phyloP scores from a whole-genome alignment of 2,329 filamentous ascomycete genomes.

The Pseudocercospora fuligena region DNA sequence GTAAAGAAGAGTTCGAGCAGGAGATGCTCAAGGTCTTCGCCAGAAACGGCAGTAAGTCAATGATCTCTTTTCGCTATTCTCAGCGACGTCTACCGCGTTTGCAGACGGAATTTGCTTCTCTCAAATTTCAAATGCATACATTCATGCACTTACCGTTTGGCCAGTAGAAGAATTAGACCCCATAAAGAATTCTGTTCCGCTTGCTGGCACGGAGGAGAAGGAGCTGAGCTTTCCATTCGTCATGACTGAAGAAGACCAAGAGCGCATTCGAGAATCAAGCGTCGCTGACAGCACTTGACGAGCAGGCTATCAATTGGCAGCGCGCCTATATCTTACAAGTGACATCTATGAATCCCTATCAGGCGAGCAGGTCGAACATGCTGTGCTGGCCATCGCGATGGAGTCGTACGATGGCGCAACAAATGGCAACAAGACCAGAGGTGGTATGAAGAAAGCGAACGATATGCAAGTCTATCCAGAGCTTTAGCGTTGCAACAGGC shows the following conservation, averaged over 20 bases:
- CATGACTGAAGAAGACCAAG: slow-evolving; percentile 21
- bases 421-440: slow-evolving; percentile 77
- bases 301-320: slow-evolving; percentile 65
- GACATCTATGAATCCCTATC: slow-evolving; percentile 53
- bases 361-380: slow-evolving; percentile 61
- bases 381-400: slow-evolving; percentile 67
- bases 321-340: slow-evolving; percentile 62
- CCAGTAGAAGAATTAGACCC: slow-evolving; percentile 35
- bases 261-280: slow-evolving; percentile 4
- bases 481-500: slow-evolving; percentile 15
- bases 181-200: slow-evolving; percentile 27
- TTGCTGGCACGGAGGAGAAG: slow-evolving; percentile 26
- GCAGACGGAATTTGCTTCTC: neutral
- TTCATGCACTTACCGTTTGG: slow-evolving; percentile 25
- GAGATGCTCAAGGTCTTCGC: slow-evolving; percentile 73
- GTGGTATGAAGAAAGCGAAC: slow-evolving; percentile 76
- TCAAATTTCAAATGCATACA: neutral
- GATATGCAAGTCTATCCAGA: slow-evolving; percentile 65
- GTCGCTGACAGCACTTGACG: slow-evolving; percentile 29
- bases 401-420: slow-evolving; percentile 79
- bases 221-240: slow-evolving; percentile 32
- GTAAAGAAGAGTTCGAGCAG: slow-evolving; percentile 66
- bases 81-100: neutral
- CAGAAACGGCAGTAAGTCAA: slow-evolving; percentile 42
- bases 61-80: neutral